Base-by-base conservation (phyloP, 2,329 filamentous ascomycete species). In the Nannizzia gypsea region DNA sequence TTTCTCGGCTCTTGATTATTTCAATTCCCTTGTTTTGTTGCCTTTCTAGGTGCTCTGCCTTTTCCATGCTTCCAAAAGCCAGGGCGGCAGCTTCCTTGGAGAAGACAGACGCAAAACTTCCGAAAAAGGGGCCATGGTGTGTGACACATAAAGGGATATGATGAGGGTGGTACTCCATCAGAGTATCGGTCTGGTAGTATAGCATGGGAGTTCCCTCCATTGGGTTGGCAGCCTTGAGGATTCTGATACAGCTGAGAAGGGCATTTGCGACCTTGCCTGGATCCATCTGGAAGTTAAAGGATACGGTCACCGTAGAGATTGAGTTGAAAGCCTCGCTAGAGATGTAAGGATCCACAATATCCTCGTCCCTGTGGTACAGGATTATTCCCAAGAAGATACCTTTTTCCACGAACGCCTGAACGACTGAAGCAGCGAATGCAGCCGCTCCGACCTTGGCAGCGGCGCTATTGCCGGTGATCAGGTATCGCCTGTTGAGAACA, bases 21-120 rank as follows among this genome's bases (percentile, higher is more conserved):
- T 54, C 50, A 11, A 54, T 54, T 34, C 50, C 50, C 50, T 54
- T 54, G 15, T 28, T n/a, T 34, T 54, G 50, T 28, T 54, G 50
- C n/a, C 50, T 6, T 17, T 54, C 50, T 6, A 54, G 15, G n/a
- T 54, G 50, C 28, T 54, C 50, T n/a, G 50, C 50, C 50, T 54
- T 54, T 17, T 54, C 50, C 26, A 54, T 34, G 26, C 50, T 54
- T 9, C 50, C 50, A 15, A 54, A 54, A 1, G 50, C 50, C 28
- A 54, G 5, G 13, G 50, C 50, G 5, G 50, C 50, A 9, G 50
- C 50, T 13, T 54, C 50, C 50, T 34, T 54, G 50, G 50, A 54
- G 50, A 54, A 54, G 13, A 54, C 20, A 5, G 15, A 20, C 11
- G 50, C 50, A 20, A 54, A 54, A 26, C 50, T 54, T 22, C 50